Base-by-base conservation (phyloP, 148 eudicot genomes). In the Diospyros lotus region DNA sequence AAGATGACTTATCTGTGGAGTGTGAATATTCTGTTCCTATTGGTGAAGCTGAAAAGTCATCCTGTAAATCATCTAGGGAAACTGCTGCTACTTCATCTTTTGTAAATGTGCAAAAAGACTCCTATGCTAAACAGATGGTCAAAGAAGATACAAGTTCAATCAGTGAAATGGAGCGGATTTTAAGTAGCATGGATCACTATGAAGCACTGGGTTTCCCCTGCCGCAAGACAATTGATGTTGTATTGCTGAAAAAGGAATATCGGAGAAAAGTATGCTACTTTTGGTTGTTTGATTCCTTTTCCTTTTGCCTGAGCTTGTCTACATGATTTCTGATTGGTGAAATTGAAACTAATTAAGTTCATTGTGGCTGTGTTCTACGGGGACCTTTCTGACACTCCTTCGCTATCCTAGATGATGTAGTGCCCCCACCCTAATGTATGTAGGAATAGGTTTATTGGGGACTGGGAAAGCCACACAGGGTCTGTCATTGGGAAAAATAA, bases 201-300 rank as follows among this genome's bases (percentile, higher is more conserved):
- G 97, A 89, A 84, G 97, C 97, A 38, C 81, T 96, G 73, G 99
- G 91, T 68, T 83, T 96, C 79, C 87, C 85, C 8, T 88, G 95
- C 62, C 88, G 83, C 55, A 86, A 81, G 80, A 96, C 82, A 82
- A 84, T 96, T 76, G 99, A 96, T 77, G 82, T 75, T 66, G 65
- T 58, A 1, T 53, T 88, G 58, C 82, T 96, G 82, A 96, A 89
- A 87, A 96, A 93, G 86, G 99, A 96, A 81, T 96, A 96, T 79
- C 87, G 87, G 60, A 96, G 86, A 78, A 96, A 91, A 89, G 99
- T 93, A 81, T 18, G 80, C 58, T 63, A 39, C 44, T 72, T 64
- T 63, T 48, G 41, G 4, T 52, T 51, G 53, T 45, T 2, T 51
- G 18, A 2, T 50, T 53, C 51, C 41, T 46, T 72, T 63, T 66